A percentile compares a stretch with the other conserved stretches of the same genome.
Evolutionary conservation across 257 asterid genomes (phyloP).

Genomic region (Capsicum rhomboideum): DNA sequence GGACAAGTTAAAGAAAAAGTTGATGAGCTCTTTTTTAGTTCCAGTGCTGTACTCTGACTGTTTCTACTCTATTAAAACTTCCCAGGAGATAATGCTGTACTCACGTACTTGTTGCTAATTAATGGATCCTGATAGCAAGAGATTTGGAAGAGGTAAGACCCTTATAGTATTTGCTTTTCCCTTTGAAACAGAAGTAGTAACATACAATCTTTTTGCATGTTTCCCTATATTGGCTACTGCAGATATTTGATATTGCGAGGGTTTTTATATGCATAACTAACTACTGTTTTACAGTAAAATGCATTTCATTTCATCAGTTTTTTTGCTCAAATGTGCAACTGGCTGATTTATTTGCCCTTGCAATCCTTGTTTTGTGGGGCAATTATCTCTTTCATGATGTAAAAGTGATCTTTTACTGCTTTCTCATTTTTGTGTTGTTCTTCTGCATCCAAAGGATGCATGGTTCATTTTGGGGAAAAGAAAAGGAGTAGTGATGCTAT

Average conservation of each 20-base stretch:
- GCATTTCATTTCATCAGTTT: not conserved
- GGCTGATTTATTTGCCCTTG: not conserved
- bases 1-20: not conserved
- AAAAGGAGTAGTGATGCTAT: not conserved
- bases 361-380: not conserved
- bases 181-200: not conserved
- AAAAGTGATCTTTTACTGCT: not conserved
- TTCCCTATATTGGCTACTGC: not conserved
- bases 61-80: not conserved
- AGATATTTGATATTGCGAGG: not conserved
- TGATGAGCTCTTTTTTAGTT: not conserved
- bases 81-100: slow-evolving; percentile 48
- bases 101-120: slow-evolving; percentile 40
- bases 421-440: slow-evolving; percentile 1
- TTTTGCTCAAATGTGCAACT: not conserved
- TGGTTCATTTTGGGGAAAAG: not conserved
- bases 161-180: not conserved
- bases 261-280: not conserved
- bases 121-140: slow-evolving; percentile 85
- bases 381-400: not conserved
- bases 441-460: not conserved
- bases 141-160: slow-evolving; percentile 86
- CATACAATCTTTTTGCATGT: not conserved
- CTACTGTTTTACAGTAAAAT: not conserved
- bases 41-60: not conserved